Conservation (phyloP, 208 protist species). For the Entamoeba dispar region DNA sequence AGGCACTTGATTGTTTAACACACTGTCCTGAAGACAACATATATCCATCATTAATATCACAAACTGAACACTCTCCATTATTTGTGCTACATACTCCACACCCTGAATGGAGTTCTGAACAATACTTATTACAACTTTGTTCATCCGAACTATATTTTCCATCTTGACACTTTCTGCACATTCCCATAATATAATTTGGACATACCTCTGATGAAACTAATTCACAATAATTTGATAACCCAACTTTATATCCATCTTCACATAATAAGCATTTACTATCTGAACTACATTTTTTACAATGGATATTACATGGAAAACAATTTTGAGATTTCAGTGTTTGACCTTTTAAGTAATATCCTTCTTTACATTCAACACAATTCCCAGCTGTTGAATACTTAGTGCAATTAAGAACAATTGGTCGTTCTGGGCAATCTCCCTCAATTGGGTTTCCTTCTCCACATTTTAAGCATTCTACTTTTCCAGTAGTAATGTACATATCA, state of each 20-base stretch:
- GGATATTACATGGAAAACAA: neutral
- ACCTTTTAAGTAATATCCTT: neutral
- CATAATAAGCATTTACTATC: neutral
- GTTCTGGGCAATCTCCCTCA: neutral
- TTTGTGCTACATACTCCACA: neutral
- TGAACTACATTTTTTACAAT: neutral
- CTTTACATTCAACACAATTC: neutral
- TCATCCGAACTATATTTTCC: neutral
- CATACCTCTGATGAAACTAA: neutral
- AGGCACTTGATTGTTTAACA: neutral
- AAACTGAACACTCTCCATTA: neutral
- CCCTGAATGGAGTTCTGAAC: too few species aligned
- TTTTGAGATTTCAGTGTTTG: neutral
- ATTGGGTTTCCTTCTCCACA: neutral
- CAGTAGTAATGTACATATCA: neutral
- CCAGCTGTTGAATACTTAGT: neutral
- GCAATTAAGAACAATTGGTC: neutral
- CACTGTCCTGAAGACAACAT: neutral
- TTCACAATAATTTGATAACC: neutral
- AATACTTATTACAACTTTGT: neutral
- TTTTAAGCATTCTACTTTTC: neutral
- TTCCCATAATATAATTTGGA: neutral
- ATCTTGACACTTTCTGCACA: neutral
- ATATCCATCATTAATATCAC: neutral
- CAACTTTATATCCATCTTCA: neutral